phyloP scores from a whole-genome alignment of 768 basidiomycete species.

The Sporobolomyces roseus region DNA sequence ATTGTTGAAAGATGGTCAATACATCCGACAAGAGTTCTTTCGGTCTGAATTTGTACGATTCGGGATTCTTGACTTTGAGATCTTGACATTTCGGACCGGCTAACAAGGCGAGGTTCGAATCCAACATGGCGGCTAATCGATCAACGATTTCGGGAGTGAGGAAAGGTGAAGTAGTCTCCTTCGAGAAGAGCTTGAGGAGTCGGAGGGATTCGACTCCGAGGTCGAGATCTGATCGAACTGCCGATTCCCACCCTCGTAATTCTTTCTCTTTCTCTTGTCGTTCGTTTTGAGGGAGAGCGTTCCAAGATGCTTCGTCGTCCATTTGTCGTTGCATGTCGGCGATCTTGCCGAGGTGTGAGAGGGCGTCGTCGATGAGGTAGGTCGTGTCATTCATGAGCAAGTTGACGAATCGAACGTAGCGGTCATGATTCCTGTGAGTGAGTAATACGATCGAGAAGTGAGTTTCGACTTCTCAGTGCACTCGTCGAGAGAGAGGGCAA shows the following conservation, averaged over 20 bases:
- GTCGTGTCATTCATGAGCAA: constrained; percentile 99
- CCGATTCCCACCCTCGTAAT: constrained; percentile 73
- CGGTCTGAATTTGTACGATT: constrained; percentile 86
- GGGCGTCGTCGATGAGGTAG: constrained; percentile 93
- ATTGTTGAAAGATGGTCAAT: constrained; percentile 81
- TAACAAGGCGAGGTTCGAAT: constrained; percentile 84
- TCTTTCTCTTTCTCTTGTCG: constrained; percentile 77
- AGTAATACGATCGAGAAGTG: too few species aligned
- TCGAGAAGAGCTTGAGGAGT: constrained; percentile 84
- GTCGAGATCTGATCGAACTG: constrained; percentile 79
- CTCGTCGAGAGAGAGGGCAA: not conserved
- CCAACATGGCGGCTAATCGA: constrained; percentile 89
- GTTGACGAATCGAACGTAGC: constrained; percentile 93
- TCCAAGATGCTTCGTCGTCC: constrained; percentile 69
- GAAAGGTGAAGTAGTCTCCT: constrained; percentile 84
- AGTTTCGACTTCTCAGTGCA: not conserved
- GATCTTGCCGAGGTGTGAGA: constrained; percentile 82
- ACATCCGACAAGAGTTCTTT: constrained; percentile 76
- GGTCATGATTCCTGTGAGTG: constrained; percentile 68
- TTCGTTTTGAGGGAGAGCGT: constrained; percentile 62
- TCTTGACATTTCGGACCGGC: constrained; percentile 85
- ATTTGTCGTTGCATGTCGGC: constrained; percentile 80
- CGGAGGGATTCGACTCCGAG: constrained; percentile 85
- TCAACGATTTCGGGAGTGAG: constrained; percentile 96
- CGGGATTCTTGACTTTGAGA: constrained; percentile 74